Percentiles rank a stretch among this genome's conserved stretches.
Conservation (phyloP, 2,329 filamentous ascomycete species). For the Aspergillus amoenus region DNA sequence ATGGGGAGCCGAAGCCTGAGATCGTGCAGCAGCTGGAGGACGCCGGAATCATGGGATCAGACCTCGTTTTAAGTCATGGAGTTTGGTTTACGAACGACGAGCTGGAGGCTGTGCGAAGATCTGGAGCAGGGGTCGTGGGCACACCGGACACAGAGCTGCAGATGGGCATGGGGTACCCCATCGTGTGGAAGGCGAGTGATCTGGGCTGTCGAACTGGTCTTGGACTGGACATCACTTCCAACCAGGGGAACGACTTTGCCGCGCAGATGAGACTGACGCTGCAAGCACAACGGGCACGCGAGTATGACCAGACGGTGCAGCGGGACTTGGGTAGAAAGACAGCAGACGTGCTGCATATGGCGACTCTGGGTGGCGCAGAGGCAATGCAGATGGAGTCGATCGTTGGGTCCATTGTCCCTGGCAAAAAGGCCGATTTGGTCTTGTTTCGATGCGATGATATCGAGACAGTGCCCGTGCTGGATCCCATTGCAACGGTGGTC, state of each 20-base stretch:
- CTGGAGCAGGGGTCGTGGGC: neutral
- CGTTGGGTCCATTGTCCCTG: neutral
- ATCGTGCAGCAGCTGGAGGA: neutral
- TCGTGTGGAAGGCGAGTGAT: neutral
- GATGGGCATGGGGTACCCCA: constrained; percentile 12
- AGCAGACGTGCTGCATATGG: constrained; percentile 3
- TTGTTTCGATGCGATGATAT: constrained; percentile 10
- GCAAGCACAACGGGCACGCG: neutral
- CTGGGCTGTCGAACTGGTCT: constrained; percentile 1
- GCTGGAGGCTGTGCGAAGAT: neutral
- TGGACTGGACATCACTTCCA: constrained; percentile 10
- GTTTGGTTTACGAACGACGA: neutral
- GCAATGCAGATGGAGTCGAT: constrained; percentile 8
- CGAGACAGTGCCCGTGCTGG: constrained; percentile 6
- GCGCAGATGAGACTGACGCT: constrained; percentile 8
- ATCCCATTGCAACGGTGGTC: constrained; percentile 3
- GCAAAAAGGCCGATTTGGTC: constrained; percentile 9
- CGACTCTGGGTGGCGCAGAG: constrained; percentile 1
- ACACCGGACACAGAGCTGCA: constrained; percentile 9
- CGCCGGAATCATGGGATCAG: neutral
- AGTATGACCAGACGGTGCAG: neutral
- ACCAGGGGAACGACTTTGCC: constrained; percentile 2
- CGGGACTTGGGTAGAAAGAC: neutral
- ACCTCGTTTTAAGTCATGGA: constrained; percentile 7
- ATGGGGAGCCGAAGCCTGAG: neutral